A percentile compares a stretch with the other conserved stretches of the same genome.
Evolutionary conservation across 2,329 filamentous ascomycete genomes (phyloP).

Genomic region (Sarocladium strictum): DNA sequence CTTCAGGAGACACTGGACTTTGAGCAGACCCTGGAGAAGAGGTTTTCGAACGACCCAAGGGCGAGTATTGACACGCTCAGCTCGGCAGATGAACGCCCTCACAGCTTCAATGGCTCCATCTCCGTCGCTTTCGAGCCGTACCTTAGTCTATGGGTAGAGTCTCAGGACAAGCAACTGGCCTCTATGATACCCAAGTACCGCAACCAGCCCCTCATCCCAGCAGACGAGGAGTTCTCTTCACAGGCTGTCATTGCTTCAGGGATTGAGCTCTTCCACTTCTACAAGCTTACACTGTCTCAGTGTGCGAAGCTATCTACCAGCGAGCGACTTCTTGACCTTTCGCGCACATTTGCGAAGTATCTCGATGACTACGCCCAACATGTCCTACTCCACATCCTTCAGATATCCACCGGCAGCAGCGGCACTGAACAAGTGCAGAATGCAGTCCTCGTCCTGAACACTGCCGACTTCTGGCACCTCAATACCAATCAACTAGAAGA

Average conservation of each 20-base stretch:
- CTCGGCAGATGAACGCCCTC: constrained; percentile 68
- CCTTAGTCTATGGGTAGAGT: constrained; percentile 93
- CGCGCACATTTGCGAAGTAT: constrained; percentile 83
- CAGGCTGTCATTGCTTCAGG: constrained; percentile 89
- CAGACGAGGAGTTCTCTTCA: constrained; percentile 86
- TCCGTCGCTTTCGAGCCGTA: constrained; percentile 98
- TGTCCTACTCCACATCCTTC: constrained; percentile 69
- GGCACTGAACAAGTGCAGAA: constrained; percentile 56
- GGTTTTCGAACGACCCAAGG: constrained; percentile 68
- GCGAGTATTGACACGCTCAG: constrained; percentile 86
- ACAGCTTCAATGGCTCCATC: constrained; percentile 82
- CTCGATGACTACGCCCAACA: constrained; percentile 94
- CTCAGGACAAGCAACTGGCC: constrained; percentile 84
- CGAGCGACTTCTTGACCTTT: constrained; percentile 77
- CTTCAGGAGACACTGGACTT: constrained; percentile 96
- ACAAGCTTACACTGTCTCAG: constrained; percentile 85
- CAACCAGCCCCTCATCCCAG: constrained; percentile 68
- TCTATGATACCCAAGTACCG: constrained; percentile 83
- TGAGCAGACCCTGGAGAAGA: constrained; percentile 81
- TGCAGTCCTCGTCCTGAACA: constrained; percentile 83
- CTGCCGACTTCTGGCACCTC: constrained; percentile 92
- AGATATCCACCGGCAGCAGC: constrained; percentile 42
- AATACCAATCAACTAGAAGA: constrained; percentile 93
- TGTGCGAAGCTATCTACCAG: constrained; percentile 94
- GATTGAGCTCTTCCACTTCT: constrained; percentile 96